These are phyloP conservation scores for Selenicereus undatus DNA, from an alignment of 148 eudicot species.

Conservation along the genomic window DNA sequence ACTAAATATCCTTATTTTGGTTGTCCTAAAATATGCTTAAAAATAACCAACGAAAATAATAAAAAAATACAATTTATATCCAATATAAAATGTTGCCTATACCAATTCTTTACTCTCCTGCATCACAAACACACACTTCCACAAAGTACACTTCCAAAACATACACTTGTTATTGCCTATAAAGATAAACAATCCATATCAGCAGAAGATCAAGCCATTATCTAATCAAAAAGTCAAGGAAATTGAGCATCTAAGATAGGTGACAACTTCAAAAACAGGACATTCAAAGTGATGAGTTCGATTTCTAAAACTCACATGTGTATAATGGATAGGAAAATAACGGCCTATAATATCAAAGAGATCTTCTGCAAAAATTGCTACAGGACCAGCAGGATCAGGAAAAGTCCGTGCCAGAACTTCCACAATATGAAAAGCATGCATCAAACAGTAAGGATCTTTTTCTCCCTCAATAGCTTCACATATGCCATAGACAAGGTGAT, in stretches of 20 bases:
- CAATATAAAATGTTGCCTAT: no score
- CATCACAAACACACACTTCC: no score
- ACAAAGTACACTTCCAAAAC: not conserved
- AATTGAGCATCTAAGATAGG: not conserved
- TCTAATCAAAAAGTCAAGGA: not conserved
- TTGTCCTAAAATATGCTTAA: no score
- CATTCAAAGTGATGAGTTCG: not conserved
- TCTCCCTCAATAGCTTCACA: constrained; percentile 92
- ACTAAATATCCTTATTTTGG: no score
- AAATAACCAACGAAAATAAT: no score
- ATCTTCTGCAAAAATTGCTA: constrained; percentile 68
- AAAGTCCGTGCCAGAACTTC: constrained; percentile 50
- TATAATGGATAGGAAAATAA: constrained; percentile 91
- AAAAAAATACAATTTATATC: no score
- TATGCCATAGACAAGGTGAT: constrained; percentile 58
- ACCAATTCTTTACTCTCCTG: no score
- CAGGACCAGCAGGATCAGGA: constrained; percentile 61
- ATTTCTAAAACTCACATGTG: constrained; percentile 62
- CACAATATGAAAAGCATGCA: constrained; percentile 63
- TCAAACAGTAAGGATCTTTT: constrained; percentile 86
- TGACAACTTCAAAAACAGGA: not conserved
- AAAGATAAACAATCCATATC: not conserved
- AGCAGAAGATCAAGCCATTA: not conserved
- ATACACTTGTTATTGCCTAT: not conserved
- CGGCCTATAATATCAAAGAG: constrained; percentile 72